Conservation (phyloP, 148 eudicot species). For the Mesembryanthemum crystallinum region DNA sequence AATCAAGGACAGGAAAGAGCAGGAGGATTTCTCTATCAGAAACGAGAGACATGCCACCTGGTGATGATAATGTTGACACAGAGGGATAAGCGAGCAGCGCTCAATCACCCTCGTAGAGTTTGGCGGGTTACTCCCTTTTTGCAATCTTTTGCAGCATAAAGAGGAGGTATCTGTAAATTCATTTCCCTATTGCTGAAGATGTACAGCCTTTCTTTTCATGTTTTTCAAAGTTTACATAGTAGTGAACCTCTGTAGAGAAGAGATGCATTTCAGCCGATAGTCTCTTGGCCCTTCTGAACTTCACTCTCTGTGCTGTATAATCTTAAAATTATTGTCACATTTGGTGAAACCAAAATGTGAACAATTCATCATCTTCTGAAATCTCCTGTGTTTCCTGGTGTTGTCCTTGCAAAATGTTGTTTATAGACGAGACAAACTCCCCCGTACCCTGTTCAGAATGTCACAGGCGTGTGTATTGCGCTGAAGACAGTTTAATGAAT, state of each 20-base stretch:
- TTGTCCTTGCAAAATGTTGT: no score
- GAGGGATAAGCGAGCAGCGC: constrained; percentile 40
- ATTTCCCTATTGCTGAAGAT: constrained; percentile 65
- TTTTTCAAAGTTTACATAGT: constrained; percentile 32
- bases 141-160: constrained; percentile 40
- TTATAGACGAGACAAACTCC: no score
- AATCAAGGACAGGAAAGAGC: constrained; percentile 38
- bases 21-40: constrained; percentile 67
- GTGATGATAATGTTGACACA: constrained; percentile 51
- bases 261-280: constrained; percentile 35
- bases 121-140: constrained; percentile 32
- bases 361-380: constrained; percentile 33
- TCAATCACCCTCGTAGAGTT: constrained; percentile 18
- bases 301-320: constrained; percentile 55
- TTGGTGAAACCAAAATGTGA: constrained; percentile 48
- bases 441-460: no score
- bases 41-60: constrained; percentile 55
- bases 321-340: constrained; percentile 47
- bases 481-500: no score
- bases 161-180: constrained; percentile 54
- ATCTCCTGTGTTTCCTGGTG: neutral
- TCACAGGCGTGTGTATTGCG: no score
- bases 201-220: constrained; percentile 40
- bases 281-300: constrained; percentile 28
- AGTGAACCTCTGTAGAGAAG: constrained; percentile 34